Evolutionary conservation across 768 basidiomycete genomes (phyloP).

Genomic region (Boletus sensibilis): DNA sequence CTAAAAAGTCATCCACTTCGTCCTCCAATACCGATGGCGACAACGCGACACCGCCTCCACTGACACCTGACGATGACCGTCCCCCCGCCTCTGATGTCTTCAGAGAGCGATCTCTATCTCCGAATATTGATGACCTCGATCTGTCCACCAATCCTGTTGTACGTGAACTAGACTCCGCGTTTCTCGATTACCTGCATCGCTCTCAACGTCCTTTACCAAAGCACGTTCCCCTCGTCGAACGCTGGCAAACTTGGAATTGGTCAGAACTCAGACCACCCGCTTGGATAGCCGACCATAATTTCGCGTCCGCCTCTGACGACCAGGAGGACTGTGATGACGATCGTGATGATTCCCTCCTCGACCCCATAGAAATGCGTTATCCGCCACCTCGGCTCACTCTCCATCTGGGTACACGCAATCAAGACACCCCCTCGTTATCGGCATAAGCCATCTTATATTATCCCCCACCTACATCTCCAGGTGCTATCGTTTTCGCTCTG

Average conservation of each 20-base stretch:
- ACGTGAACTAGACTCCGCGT: constrained; percentile 25
- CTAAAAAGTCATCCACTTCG: constrained; percentile 26
- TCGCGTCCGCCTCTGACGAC: constrained; percentile 14
- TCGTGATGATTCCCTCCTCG: constrained; percentile 16
- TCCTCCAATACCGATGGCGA: constrained; percentile 33
- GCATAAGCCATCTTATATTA: constrained; percentile 15
- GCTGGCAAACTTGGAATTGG: constrained; percentile 37
- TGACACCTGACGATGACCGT: constrained; percentile 38
- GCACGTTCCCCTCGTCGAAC: constrained; percentile 25
- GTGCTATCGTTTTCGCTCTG: constrained; percentile 21
- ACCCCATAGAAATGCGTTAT: constrained; percentile 15
- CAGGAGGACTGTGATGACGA: constrained; percentile 29
- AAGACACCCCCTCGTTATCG: constrained; percentile 16
- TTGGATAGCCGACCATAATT: constrained; percentile 20
- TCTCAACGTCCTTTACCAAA: constrained; percentile 26
- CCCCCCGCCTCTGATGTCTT: constrained; percentile 20
- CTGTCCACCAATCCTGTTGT: constrained; percentile 18
- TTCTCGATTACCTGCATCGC: constrained; percentile 25
- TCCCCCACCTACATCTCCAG: constrained; percentile 6
- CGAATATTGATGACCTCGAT: constrained; percentile 22
- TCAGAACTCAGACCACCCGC: constrained; percentile 31
- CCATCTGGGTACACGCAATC: constrained; percentile 7
- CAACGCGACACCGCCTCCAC: constrained; percentile 34
- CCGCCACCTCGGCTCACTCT: constrained; percentile 14
- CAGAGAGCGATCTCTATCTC: constrained; percentile 25